Base-by-base conservation (phyloP, 768 basidiomycete species). In the Boletus subcaerulescens region DNA sequence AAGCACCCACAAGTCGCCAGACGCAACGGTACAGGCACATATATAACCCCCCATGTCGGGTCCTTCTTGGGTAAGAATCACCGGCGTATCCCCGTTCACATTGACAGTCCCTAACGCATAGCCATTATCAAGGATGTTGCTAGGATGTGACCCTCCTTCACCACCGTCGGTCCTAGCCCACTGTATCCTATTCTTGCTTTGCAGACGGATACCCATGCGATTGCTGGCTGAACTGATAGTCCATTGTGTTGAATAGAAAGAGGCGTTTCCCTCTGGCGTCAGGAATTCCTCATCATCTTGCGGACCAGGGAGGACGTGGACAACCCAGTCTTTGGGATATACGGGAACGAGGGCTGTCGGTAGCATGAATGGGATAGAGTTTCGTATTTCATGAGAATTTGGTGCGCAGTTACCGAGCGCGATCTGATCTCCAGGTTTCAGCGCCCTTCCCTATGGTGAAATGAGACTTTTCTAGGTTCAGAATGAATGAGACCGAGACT, bases 61-160 rank as follows among this genome's bases (percentile, higher is more conserved):
- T 0, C 81, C 81, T 61, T 86, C 86, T 26, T 77, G 76, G 5
- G 77, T 76, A 48, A 86, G 68, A n/a, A 86, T 79, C 3, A 87
- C 83, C 0, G 87, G 85, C 0, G 84, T 86, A 62, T 88, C 86
- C 2, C 86, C 86, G 59, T 87, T 88, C 49, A 86, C 53, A 59
- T 86, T 86, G 55, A 86, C 60, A 1, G 78, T 72, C 6, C 83
- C 84, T 22, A 71, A 63, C 0, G 78, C 77, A 58, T 86, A 85
- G 5, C 78, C 81, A 44, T 83, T 84, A 54, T 85, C 82, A 18
- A 85, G 74, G 35, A 86, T 83, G 57, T 88, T 88, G 39, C 80
- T 81, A 0, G 85, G 85, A 60, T 88, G 87, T 15, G 81, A 80
- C 0, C 86, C 86, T 2, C 86, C 87, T 56, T 86, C 80, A 0